Base-by-base conservation (phyloP, 176 grass and related monocot genomes). In the Carex parvula region DNA sequence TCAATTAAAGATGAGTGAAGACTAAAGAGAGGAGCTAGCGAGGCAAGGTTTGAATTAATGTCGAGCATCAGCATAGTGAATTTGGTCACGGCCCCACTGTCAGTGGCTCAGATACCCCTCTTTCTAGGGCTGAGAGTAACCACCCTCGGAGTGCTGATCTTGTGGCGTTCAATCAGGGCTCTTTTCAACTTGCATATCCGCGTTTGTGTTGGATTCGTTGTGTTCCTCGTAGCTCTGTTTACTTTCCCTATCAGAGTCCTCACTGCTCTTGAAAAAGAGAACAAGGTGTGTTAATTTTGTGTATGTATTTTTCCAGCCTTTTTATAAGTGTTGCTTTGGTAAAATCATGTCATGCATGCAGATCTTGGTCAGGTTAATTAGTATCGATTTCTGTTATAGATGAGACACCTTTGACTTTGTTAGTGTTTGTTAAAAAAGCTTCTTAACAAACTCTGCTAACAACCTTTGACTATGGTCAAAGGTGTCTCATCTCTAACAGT, bases 251-350 rank as follows among this genome's bases (percentile, higher is more conserved):
- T 86, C 74, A 75, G 84, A 59, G 14, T 86, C 16, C 74, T 86
- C 73, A 86, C 84, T 57, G 72, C 73, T 81, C 64, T 86, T 33
- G 74, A 86, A 20, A 80, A 62, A 68, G 60, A 86, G 62, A 30
- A 44, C 58, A 80, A 80, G 56, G 84, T 80, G 18, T 76, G 24
- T 21, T 39, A 39, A 14, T 54, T 55, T 18, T 55, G 13, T 39
- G 37, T 39, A 39, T 39, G 22, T 55, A 7, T 78, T 6, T 33
- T 7, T 60, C 57, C 57, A 20, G 57, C 5, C 18, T 60, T 60
- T 5, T 26, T 60, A n/a, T 60, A 60, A 67, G 4, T 72, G 12
- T 12, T 52, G 12, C 22, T 32, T 13, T 57, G 4, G 42, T 78
- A 12, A 41, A 69, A 37, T 42, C 17, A 42, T 64, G 32, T 42